These are phyloP conservation scores for Fusarium marasasianum DNA, from an alignment of 2,329 filamentous ascomycete genomes.

Conservation along the genomic window DNA sequence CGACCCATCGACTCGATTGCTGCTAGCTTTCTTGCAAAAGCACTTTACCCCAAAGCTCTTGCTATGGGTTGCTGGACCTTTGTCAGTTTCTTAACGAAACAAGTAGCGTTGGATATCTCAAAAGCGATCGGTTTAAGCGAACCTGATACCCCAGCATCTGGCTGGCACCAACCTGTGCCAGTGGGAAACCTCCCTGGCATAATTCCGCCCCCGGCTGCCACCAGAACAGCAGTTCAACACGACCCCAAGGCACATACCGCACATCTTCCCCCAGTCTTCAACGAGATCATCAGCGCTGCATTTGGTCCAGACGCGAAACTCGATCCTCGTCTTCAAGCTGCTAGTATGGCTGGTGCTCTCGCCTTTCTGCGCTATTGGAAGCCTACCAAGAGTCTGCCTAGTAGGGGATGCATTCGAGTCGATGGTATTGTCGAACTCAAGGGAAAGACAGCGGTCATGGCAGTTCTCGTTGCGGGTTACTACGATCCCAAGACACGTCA, in stretches of 20 bases:
- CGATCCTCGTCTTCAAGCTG: conserved; percentile 47
- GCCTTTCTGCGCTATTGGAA: conserved; percentile 59
- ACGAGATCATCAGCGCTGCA: conserved; percentile 41
- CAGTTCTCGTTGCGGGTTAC: conserved; percentile 62
- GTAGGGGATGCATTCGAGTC: conserved; percentile 61
- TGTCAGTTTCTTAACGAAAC: conserved; percentile 56
- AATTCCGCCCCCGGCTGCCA: conserved; percentile 33
- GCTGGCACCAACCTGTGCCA: conserved; percentile 45
- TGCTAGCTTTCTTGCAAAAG: conserved; percentile 57
- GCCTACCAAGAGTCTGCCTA: conserved; percentile 54
- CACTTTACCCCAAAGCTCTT: conserved; percentile 64
- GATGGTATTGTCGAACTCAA: conserved; percentile 65
- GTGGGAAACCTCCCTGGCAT: conserved; percentile 37
- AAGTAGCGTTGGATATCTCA: conserved; percentile 55
- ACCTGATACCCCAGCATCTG: conserved; percentile 39
- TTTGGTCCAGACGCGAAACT: conserved; percentile 46
- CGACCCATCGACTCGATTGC: conserved; percentile 59
- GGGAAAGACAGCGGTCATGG: conserved; percentile 56
- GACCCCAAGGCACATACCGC: conserved; percentile 38
- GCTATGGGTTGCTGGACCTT: conserved; percentile 63
- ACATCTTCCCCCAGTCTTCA: conserved; percentile 38
- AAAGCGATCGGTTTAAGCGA: conserved; percentile 56
- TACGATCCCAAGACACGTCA: conserved; percentile 65
- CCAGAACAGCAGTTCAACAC: conserved; percentile 37
- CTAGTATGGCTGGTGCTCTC: conserved; percentile 46